Conservation (phyloP, 352 stramenopile species). For the Pythium volutum region DNA sequence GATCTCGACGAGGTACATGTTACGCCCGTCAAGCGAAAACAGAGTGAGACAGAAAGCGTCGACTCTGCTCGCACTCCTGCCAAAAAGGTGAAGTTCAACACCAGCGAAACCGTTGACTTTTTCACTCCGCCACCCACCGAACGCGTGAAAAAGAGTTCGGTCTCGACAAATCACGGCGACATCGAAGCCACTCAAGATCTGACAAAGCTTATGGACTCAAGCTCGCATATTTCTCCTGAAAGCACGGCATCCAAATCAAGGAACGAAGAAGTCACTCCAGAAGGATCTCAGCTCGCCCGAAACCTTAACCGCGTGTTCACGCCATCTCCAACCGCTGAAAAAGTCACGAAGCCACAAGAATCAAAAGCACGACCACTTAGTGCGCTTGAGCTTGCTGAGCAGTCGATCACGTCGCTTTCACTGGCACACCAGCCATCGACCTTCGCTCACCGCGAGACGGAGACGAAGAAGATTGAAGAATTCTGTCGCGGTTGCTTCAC, state of each 20-base stretch:
- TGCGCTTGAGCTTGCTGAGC: conserved; percentile 23
- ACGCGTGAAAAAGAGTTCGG: background rate
- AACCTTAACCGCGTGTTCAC: conserved; percentile 37
- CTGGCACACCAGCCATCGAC: conserved; percentile 39
- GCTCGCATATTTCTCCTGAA: conserved; percentile 21
- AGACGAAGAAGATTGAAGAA: conserved; percentile 43
- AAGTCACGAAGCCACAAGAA: conserved; percentile 14
- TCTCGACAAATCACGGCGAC: background rate
- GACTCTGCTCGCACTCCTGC: conserved; percentile 3
- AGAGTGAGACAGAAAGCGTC: background rate
- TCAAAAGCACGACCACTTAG: conserved; percentile 6
- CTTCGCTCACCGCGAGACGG: conserved; percentile 60
- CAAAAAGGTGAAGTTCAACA: conserved; percentile 11
- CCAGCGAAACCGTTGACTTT: background rate
- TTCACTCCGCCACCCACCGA: conserved; percentile 11
- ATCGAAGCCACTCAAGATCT: conserved; percentile 14
- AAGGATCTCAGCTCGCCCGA: background rate
- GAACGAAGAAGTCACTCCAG: conserved; percentile 3
- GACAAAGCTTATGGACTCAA: background rate
- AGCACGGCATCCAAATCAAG: conserved; percentile 6
- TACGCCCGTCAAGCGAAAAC: conserved; percentile 17
- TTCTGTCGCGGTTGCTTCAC: conserved; percentile 66
- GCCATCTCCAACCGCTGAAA: conserved; percentile 43
- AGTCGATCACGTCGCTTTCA: conserved; percentile 49
- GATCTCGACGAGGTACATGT: background rate